Conservation (phyloP, 1,284 basidiomycete species). For the Leccinum huronense region DNA sequence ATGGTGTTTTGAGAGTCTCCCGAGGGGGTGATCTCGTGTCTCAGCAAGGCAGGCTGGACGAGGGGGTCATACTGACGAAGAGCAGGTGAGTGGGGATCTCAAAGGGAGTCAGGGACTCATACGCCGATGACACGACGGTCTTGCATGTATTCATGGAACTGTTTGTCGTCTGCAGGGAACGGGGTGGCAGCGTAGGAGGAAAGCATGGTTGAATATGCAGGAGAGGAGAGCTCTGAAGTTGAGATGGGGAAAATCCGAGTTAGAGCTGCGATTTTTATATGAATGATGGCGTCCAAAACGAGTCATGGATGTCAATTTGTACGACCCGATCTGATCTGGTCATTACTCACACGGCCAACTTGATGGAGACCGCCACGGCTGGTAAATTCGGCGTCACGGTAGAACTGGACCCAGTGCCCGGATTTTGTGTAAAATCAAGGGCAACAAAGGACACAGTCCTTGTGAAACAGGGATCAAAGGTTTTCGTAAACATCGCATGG, state of each 20-base stretch:
- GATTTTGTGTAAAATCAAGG: slow-evolving; percentile 35
- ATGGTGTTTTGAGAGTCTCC: slow-evolving; percentile 65
- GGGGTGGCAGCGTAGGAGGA: slow-evolving; percentile 50
- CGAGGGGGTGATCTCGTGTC: slow-evolving; percentile 76
- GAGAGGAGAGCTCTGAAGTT: slow-evolving; percentile 4
- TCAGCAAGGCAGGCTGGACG: slow-evolving; percentile 85
- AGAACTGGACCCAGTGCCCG: slow-evolving; percentile 30
- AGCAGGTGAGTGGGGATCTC: neutral
- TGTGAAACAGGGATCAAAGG: slow-evolving; percentile 52
- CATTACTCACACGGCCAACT: slow-evolving; percentile 2
- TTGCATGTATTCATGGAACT: slow-evolving; percentile 68
- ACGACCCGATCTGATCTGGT: neutral
- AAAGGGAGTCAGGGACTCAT: slow-evolving; percentile 24
- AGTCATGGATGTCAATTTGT: slow-evolving; percentile 2
- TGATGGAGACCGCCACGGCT: slow-evolving; percentile 26
- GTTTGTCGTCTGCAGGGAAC: slow-evolving; percentile 58
- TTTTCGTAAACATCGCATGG: slow-evolving; percentile 74
- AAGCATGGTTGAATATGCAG: slow-evolving; percentile 16
- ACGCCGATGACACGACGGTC: slow-evolving; percentile 76
- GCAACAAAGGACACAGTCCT: slow-evolving; percentile 18
- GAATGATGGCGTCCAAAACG: slow-evolving; percentile 1
- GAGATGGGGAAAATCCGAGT: slow-evolving; percentile 1
- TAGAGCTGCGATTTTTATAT: neutral
- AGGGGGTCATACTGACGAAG: slow-evolving; percentile 81
- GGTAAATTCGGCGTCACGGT: slow-evolving; percentile 17